Evolutionary conservation across 331 rosid genomes (phyloP).

Genomic region (Stylosanthes scabra): DNA sequence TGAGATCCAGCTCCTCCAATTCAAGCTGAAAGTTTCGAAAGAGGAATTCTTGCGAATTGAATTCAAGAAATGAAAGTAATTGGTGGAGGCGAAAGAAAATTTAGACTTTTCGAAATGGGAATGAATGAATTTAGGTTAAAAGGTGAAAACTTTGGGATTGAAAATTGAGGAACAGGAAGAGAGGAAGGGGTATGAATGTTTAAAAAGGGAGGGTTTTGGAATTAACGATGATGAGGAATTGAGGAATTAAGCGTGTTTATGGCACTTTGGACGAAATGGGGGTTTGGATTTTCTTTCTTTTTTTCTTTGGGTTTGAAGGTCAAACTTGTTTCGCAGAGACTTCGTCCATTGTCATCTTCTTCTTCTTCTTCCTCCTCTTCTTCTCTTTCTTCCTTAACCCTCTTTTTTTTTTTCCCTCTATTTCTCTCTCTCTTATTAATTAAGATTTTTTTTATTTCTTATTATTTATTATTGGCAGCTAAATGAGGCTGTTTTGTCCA

Average conservation of each 20-base stretch:
- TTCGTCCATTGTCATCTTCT: conserved; percentile 29
- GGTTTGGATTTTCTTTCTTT: not conserved
- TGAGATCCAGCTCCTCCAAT: conserved; percentile 25
- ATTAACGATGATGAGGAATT: not conserved
- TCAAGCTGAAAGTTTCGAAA: not conserved
- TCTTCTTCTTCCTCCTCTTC: not conserved
- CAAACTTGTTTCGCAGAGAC: conserved; percentile 47
- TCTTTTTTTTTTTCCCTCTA: not conserved
- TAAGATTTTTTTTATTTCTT: not conserved
- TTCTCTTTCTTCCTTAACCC: not conserved
- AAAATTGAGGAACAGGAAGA: not conserved
- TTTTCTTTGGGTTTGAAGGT: not conserved
- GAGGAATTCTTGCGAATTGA: not conserved
- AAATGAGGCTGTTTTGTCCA: conserved; percentile 24
- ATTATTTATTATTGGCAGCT: not conserved
- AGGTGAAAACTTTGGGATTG: not conserved
- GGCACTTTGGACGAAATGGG: conserved; percentile 16
- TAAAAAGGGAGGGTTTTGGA: conserved; percentile 36
- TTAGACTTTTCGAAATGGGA: conserved; percentile 18
- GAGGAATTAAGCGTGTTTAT: conserved; percentile 42
- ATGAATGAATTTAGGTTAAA: too few relatives aligned
- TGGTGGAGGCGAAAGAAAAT: not conserved
- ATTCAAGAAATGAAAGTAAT: not conserved
- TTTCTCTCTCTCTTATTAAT: too few relatives aligned
- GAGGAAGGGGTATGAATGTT: not conserved